Percentiles rank a stretch among this genome's conserved stretches.
Evolutionary conservation across 345 rosid species (phyloP).

Genomic region (Ricinus communis): DNA sequence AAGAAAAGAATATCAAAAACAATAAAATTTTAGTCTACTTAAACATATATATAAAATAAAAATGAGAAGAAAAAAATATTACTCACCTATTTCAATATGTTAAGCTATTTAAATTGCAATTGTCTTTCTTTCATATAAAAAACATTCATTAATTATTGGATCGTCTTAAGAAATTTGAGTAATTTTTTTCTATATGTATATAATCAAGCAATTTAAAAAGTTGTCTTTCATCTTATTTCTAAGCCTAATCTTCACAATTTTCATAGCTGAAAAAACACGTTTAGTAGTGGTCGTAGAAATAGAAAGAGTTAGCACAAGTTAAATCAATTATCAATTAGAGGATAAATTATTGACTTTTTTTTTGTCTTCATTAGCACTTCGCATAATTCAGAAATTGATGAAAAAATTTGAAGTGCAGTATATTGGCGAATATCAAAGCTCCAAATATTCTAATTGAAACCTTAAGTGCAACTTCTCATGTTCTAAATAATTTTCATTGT

Average conservation of each 20-base stretch:
- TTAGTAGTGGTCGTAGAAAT: background rate
- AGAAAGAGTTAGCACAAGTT: background rate
- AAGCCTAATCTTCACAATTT: background rate
- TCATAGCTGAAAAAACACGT: background rate
- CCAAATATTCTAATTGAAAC: background rate
- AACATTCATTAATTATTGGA: no score
- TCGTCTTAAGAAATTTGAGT: no score
- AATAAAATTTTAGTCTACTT: no score
- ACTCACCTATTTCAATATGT: no score
- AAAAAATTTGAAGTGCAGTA: background rate
- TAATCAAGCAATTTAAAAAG: no score
- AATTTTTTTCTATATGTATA: no score
- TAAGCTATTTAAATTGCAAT: no score
- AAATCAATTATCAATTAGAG: background rate
- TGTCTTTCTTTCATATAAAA: no score
- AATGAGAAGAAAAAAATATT: no score
- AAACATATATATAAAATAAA: no score
- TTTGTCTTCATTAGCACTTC: background rate
- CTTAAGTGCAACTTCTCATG: background rate
- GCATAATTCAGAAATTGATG: background rate
- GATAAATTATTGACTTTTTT: background rate
- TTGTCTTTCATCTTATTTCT: background rate
- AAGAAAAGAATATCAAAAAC: no score
- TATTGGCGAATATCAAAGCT: background rate
- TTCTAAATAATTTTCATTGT: background rate